Base-by-base conservation (phyloP, 2,329 filamentous ascomycete species). In the Aspergillus aculeatus region DNA sequence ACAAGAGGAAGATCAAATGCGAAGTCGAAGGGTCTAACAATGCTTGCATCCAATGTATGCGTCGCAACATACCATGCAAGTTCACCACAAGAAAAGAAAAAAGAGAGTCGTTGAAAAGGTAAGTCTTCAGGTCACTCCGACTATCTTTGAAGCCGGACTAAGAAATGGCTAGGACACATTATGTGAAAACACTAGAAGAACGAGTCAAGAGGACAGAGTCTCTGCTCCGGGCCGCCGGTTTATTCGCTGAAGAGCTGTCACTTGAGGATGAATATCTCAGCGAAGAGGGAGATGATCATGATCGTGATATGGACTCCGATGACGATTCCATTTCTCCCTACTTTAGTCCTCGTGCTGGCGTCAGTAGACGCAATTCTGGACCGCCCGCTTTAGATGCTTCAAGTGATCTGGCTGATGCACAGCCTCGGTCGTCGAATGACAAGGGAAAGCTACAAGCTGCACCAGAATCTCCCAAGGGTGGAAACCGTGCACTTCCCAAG, bases 31-130 rank as follows among this genome's bases (percentile, higher is more conserved):
- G 92, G 71, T 91, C 92, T 24, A 85, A 89, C 55, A 35, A 58
- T 7, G 52, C 63, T 21, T 97, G 93, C 79, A 89, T 89, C 5
- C 93, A 96, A 77, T 97, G 93, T 76, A 88, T 89, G 73, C 96
- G 96, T 75, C 96, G 96, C 81, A 96, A 96, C 81, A 95, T 91
- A 6, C 90, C 93, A 69, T 97, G 94, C 77, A 86, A 95, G 69
- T 96, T 96, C 74, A 96, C 92, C 2, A 89, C 95, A 71, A 90
- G 95, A 49, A 91, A 96, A 80, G 96, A 96, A 85, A 96, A 96
- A 82, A 84, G 91, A 62, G 92, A 89, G 73, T 91, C 92, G 60
- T 91, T 91, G 1, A 96, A 96, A 81, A 93, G 93, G 91, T 95
- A 82, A 44, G 14, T 4, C 4, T 35, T 44, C 9, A 31, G 14